A percentile compares a stretch with the other conserved stretches of the same genome.
Evolutionary conservation across 805 yeast genomes (phyloP).

Genomic region (Suhomyces emberorum): DNA sequence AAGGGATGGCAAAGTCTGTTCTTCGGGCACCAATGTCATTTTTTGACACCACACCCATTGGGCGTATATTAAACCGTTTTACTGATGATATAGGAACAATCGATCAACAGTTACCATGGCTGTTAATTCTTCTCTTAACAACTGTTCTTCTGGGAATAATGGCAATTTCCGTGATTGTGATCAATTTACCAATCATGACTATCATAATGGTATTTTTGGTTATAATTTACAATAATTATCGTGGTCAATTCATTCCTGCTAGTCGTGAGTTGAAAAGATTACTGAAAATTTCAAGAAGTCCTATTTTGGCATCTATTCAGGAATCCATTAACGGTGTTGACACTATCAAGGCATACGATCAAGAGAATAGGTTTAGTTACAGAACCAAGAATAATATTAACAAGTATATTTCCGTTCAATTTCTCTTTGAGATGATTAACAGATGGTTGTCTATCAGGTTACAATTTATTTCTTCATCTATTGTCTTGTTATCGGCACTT

Average conservation of each 20-base stretch:
- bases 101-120: conserved; percentile 56
- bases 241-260: conserved; percentile 61
- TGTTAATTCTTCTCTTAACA: conserved; percentile 47
- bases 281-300: conserved; percentile 65
- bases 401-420: conserved; percentile 38
- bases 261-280: conserved; percentile 79
- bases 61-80: conserved; percentile 63
- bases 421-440: conserved; percentile 43
- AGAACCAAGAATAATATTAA: conserved; percentile 52
- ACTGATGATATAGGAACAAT: conserved; percentile 58
- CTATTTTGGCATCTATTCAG: conserved; percentile 78
- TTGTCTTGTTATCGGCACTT: conserved; percentile 50
- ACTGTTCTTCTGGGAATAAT: conserved; percentile 43
- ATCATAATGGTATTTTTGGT: conserved; percentile 46
- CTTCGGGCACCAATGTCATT: conserved; percentile 61
- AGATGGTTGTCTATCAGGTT: conserved; percentile 66
- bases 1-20: conserved; percentile 52
- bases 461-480: conserved; percentile 56
- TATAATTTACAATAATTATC: conserved; percentile 64
- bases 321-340: conserved; percentile 76
- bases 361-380: conserved; percentile 56
- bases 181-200: conserved; percentile 53
- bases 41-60: conserved; percentile 68
- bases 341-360: conserved; percentile 77
- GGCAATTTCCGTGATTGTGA: conserved; percentile 51